A percentile compares a stretch with the other conserved stretches of the same genome.
These are phyloP conservation scores for Fusarium pininemorale DNA, from an alignment of 2,329 filamentous ascomycete species.

Conservation along the genomic window DNA sequence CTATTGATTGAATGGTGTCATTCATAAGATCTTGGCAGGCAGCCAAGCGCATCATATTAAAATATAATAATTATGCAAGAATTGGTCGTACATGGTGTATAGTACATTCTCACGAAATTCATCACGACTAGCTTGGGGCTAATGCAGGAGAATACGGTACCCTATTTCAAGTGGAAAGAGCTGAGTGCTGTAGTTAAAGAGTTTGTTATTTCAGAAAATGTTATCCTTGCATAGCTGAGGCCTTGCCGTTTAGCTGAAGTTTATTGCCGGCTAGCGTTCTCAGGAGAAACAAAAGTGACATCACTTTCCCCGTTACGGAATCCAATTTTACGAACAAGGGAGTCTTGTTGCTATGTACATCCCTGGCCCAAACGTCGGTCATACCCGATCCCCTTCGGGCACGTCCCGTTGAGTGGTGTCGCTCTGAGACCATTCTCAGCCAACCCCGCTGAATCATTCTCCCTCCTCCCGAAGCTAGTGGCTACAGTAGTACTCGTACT, in stretches of 20 bases:
- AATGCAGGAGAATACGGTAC: too few species aligned
- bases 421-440: too few species aligned
- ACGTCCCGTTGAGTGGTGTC: background rate
- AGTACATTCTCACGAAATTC: too few species aligned
- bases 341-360: background rate
- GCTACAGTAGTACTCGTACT: background rate
- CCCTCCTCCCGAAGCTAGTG: background rate
- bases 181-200: background rate
- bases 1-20: background rate
- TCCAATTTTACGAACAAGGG: background rate
- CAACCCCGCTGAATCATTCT: too few species aligned
- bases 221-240: background rate
- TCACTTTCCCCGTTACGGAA: background rate
- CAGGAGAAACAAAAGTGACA: background rate
- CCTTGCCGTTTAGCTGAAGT: background rate
- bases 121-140: too few species aligned
- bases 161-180: background rate
- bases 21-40: background rate
- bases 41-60: background rate
- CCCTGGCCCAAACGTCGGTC: background rate
- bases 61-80: background rate
- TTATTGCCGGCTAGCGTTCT: background rate
- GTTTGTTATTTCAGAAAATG: background rate
- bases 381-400: background rate
- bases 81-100: too few species aligned